phyloP scores from a whole-genome alignment of 2,329 filamentous ascomycete species.

The Aspergillus spinulosporus region DNA sequence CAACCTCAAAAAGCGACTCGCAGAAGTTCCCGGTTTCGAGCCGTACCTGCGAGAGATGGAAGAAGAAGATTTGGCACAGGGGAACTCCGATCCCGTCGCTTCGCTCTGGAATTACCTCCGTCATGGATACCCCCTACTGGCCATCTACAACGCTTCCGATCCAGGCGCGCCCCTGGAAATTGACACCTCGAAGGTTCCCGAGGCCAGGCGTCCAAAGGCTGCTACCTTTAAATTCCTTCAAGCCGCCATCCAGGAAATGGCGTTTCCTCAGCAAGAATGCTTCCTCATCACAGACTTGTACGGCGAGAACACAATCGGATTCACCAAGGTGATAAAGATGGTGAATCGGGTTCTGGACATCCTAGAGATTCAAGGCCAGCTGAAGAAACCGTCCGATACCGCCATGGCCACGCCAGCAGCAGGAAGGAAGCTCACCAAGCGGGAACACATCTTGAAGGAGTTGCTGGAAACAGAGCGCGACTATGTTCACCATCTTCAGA shows the following conservation, averaged over 20 bases:
- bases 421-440: conserved; percentile 64
- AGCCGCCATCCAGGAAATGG: conserved; percentile 79
- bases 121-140: conserved; percentile 78
- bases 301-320: conserved; percentile 92
- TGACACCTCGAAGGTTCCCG: conserved; percentile 62
- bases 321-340: conserved; percentile 93
- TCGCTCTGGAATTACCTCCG: conserved; percentile 86
- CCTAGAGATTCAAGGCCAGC: conserved; percentile 72
- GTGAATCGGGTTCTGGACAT: conserved; percentile 91
- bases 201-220: conserved; percentile 78
- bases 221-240: conserved; percentile 91
- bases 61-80: conserved; percentile 63
- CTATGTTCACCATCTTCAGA: conserved; percentile 95
- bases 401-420: conserved; percentile 46
- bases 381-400: conserved; percentile 63
- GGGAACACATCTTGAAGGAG: conserved; percentile 88
- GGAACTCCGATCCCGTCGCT: conserved; percentile 76
- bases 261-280: conserved; percentile 75
- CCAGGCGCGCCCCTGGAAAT: conserved; percentile 68
- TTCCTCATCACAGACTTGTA: conserved; percentile 92
- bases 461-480: conserved; percentile 93
- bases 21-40: conserved; percentile 81
- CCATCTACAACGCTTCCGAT: conserved; percentile 82
- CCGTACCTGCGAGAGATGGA: conserved; percentile 70
- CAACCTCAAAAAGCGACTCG: conserved; percentile 75